A percentile compares a stretch with the other conserved stretches of the same genome.
These are phyloP conservation scores for Pseudogymnoascus sp. DNA, from an alignment of 2,329 filamentous ascomycete species.

Conservation along the genomic window DNA sequence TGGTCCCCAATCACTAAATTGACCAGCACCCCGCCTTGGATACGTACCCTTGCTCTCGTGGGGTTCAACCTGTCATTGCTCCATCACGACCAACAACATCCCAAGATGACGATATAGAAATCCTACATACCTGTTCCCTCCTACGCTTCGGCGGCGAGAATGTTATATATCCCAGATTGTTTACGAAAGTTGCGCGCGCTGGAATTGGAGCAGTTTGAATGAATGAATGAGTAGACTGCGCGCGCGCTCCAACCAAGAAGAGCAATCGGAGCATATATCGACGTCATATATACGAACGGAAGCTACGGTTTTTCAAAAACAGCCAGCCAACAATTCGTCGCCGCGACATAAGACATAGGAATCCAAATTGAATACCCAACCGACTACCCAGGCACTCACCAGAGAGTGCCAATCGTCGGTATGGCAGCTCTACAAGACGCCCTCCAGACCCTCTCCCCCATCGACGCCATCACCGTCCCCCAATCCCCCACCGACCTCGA, in stretches of 20 bases:
- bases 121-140: not conserved
- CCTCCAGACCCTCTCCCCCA: slow-evolving; percentile 46
- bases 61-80: not conserved
- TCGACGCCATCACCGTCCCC: slow-evolving; percentile 41
- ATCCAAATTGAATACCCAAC: not conserved
- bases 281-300: not conserved
- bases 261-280: not conserved
- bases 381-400: not conserved
- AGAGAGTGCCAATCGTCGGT: not conserved
- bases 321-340: not conserved
- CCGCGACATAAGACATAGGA: not conserved
- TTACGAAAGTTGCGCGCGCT: not conserved
- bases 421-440: slow-evolving; percentile 45
- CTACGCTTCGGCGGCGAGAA: not conserved
- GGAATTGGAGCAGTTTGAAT: not conserved
- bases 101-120: not conserved
- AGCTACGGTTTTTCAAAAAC: not conserved
- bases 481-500: slow-evolving; percentile 37
- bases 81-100: not conserved
- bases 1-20: not conserved
- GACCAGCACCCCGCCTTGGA: not conserved
- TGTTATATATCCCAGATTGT: not conserved
- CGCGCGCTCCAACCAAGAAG: not conserved
- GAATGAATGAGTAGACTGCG: not conserved
- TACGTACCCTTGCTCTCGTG: not conserved